phyloP scores from a whole-genome alignment of 139 green algal genomes.

The Penium margaritaceum region DNA sequence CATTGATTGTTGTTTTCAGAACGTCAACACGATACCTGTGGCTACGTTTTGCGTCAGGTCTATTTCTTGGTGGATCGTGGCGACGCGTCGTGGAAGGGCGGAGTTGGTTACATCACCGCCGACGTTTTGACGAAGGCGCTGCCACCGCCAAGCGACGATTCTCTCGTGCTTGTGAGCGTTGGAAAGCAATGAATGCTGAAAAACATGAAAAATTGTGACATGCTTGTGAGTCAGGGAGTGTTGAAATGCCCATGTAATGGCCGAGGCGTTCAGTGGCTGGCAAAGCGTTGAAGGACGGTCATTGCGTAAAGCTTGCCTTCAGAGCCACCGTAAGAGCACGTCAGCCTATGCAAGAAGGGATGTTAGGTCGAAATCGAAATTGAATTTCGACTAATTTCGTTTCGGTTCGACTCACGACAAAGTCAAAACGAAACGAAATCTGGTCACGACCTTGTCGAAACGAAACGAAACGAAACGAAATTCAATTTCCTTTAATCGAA shows the following conservation, averaged over 20 bases:
- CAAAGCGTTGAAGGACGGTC: not conserved
- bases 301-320: not conserved
- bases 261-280: not conserved
- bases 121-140: constrained; percentile 71
- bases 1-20: too few species aligned
- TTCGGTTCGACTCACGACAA: too few species aligned
- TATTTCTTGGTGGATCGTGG: constrained; percentile 47
- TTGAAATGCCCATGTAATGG: not conserved
- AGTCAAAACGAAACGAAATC: too few species aligned
- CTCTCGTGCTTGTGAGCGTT: constrained; percentile 69
- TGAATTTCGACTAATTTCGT: too few species aligned
- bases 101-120: constrained; percentile 65
- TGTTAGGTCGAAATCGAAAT: too few species aligned
- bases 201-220: not conserved
- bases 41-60: constrained; percentile 21
- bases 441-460: too few species aligned
- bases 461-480: too few species aligned
- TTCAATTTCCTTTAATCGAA: too few species aligned
- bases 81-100: constrained; percentile 59
- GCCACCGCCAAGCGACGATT: constrained; percentile 47
- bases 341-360: too few species aligned
- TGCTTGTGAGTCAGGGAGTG: not conserved
- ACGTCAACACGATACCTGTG: too few species aligned
- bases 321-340: too few species aligned
- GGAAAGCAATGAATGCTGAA: not conserved